Conservation (phyloP, 2,329 filamentous ascomycete species). For the Chaetomiaceae sp. region DNA sequence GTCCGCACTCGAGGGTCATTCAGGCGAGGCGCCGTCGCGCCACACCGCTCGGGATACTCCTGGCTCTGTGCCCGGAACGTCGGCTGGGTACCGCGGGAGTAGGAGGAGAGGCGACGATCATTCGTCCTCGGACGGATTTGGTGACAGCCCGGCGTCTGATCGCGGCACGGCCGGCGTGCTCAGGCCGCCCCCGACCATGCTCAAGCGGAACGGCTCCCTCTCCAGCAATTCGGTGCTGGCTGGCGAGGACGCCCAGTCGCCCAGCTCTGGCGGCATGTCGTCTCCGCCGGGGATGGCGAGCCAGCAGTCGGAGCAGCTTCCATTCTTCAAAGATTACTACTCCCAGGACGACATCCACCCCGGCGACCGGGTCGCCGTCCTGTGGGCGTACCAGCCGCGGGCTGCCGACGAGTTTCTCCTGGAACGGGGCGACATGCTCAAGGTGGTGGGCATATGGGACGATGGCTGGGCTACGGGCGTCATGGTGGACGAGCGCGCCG, state of each 20-base stretch:
- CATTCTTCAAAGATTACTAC: constrained; percentile 98
- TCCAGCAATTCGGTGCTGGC: constrained; percentile 76
- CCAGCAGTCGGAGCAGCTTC: constrained; percentile 89
- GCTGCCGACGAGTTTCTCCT: constrained; percentile 89
- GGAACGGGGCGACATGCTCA: constrained; percentile 95
- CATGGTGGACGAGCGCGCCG: constrained; percentile 71
- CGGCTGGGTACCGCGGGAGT: constrained; percentile 42
- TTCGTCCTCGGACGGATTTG: constrained; percentile 67
- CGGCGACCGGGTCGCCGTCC: constrained; percentile 78
- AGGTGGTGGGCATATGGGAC: constrained; percentile 97
- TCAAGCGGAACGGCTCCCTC: constrained; percentile 77
- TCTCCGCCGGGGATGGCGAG: constrained; percentile 79
- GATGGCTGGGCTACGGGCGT: constrained; percentile 97
- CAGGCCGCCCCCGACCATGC: constrained; percentile 51
- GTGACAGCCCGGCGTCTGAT: constrained; percentile 65
- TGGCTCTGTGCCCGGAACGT: constrained; percentile 40
- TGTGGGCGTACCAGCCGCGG: constrained; percentile 96
- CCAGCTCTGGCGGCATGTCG: constrained; percentile 68
- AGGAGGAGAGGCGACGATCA: constrained; percentile 46
- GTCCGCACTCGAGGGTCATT: constrained; percentile 81
- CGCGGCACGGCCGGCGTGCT: constrained; percentile 47
- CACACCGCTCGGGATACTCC: constrained; percentile 40
- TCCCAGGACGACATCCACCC: constrained; percentile 94
- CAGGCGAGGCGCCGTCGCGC: constrained; percentile 53
- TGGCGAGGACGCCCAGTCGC: constrained; percentile 65